phyloP scores from a whole-genome alignment of 176 grass and related monocot genomes.

The Bonia amplexicaulis region DNA sequence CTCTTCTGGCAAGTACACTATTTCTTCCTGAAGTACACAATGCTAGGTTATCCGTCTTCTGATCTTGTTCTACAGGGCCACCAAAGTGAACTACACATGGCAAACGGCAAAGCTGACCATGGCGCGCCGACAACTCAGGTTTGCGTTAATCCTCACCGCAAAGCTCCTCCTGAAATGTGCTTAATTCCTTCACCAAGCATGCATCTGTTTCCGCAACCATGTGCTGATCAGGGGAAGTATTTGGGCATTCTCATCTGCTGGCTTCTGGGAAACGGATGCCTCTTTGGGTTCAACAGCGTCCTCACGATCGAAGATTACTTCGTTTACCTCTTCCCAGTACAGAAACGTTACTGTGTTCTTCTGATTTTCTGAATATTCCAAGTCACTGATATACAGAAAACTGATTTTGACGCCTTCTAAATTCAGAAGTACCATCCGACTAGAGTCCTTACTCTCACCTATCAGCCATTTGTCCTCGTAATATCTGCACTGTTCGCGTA shows the following conservation, averaged over 20 bases:
- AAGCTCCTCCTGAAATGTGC: background rate
- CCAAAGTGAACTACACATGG: slow-evolving; percentile 16
- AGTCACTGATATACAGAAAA: background rate
- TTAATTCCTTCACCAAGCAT: background rate
- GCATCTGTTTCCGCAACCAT: background rate
- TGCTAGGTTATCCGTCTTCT: background rate
- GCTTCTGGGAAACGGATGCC: slow-evolving; percentile 67
- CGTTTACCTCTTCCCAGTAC: slow-evolving; percentile 54
- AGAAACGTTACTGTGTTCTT: background rate
- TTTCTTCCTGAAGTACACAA: too few species aligned
- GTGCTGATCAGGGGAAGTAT: slow-evolving; percentile 40
- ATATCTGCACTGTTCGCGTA: slow-evolving; percentile 39
- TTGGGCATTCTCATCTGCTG: slow-evolving; percentile 55
- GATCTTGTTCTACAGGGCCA: background rate
- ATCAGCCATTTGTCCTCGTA: slow-evolving; percentile 62
- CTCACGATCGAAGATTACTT: slow-evolving; percentile 67
- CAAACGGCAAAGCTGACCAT: background rate
- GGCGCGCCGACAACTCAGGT: background rate
- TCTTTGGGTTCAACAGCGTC: slow-evolving; percentile 63
- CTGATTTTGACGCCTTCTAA: background rate
- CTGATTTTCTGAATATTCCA: background rate
- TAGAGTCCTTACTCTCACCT: slow-evolving; percentile 52
- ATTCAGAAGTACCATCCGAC: slow-evolving; percentile 46
- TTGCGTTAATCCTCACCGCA: background rate
- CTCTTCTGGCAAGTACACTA: too few species aligned